These are phyloP conservation scores for Tetraselmis striata DNA, from an alignment of 139 green algal genomes.

Conservation along the genomic window DNA sequence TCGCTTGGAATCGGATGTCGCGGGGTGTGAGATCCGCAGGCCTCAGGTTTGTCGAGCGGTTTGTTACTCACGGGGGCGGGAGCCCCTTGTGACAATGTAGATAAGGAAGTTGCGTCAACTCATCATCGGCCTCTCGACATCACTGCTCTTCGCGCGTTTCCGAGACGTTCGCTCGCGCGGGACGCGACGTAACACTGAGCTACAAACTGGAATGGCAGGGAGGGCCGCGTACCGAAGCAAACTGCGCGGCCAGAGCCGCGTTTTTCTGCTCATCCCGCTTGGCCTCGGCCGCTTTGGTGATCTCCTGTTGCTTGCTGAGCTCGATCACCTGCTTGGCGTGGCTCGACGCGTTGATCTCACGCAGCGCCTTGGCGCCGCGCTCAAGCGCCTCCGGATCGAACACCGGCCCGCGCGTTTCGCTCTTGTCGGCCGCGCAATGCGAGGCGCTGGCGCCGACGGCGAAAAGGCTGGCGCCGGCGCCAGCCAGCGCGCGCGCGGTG, in stretches of 20 bases:
- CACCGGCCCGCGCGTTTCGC: constrained; percentile 2
- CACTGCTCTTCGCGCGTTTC: too few relatives aligned
- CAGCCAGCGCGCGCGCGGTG: background rate
- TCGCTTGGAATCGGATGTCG: too few relatives aligned
- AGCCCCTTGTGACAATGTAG: background rate
- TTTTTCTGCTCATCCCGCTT: constrained; percentile 23
- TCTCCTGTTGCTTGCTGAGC: constrained; percentile 81
- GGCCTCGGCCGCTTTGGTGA: constrained; percentile 78
- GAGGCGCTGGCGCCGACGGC: background rate
- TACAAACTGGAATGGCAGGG: background rate
- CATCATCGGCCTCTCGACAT: background rate
- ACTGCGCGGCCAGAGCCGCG: background rate
- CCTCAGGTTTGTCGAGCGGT: background rate
- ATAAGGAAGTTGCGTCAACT: background rate
- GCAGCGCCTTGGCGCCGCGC: constrained; percentile 87
- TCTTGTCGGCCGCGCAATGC: background rate
- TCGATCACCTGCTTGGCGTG: constrained; percentile 95
- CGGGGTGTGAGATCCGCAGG: too few relatives aligned
- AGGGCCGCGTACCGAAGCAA: background rate
- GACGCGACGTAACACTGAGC: constrained; percentile 48
- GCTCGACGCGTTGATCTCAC: constrained; percentile 90
- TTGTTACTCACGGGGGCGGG: background rate
- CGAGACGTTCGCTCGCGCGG: constrained; percentile 55
- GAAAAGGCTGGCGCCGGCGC: background rate
- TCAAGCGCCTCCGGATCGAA: constrained; percentile 97